phyloP scores from a whole-genome alignment of 2,329 filamentous ascomycete genomes.

The Sarocladium oryzae region DNA sequence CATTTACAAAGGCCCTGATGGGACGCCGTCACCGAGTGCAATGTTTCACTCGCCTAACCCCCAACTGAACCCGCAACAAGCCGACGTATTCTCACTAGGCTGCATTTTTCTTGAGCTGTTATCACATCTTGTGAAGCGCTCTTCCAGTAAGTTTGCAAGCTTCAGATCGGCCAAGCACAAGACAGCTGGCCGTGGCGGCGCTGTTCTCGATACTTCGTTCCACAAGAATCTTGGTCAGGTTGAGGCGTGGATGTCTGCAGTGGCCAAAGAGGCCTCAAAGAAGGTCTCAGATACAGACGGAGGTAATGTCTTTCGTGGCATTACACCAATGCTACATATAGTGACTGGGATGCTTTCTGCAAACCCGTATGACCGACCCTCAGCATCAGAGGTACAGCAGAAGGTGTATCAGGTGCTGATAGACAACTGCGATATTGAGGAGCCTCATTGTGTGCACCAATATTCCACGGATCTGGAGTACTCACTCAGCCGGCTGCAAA shows the following conservation, averaged over 20 bases:
- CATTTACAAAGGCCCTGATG: conserved; percentile 27
- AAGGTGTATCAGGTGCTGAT: conserved; percentile 46
- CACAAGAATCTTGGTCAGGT: conserved; percentile 65
- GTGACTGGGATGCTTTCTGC: conserved; percentile 48
- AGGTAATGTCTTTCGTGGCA: conserved; percentile 41
- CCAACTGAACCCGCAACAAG: conserved; percentile 47
- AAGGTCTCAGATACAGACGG: conserved; percentile 32
- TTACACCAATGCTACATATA: conserved; percentile 46
- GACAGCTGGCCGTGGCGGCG: conserved; percentile 49
- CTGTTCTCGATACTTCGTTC: conserved; percentile 63
- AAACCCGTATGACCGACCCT: conserved; percentile 46
- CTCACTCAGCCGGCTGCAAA: conserved; percentile 18
- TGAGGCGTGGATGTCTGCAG: conserved; percentile 57
- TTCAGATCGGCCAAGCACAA: conserved; percentile 63
- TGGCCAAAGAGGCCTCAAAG: conserved; percentile 53
- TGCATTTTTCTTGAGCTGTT: conserved; percentile 68
- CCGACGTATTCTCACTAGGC: conserved; percentile 67
- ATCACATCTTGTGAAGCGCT: conserved; percentile 62
- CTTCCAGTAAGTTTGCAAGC: conserved; percentile 56
- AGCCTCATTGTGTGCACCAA: conserved; percentile 49
- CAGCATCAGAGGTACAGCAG: conserved; percentile 44
- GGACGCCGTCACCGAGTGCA: conserved; percentile 26
- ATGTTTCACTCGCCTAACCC: conserved; percentile 27
- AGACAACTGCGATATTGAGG: conserved; percentile 37
- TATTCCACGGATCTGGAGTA: conserved; percentile 30